Evolutionary conservation across 805 yeast genomes (phyloP).

Genomic region (Schizosaccharomyces japonicus): DNA sequence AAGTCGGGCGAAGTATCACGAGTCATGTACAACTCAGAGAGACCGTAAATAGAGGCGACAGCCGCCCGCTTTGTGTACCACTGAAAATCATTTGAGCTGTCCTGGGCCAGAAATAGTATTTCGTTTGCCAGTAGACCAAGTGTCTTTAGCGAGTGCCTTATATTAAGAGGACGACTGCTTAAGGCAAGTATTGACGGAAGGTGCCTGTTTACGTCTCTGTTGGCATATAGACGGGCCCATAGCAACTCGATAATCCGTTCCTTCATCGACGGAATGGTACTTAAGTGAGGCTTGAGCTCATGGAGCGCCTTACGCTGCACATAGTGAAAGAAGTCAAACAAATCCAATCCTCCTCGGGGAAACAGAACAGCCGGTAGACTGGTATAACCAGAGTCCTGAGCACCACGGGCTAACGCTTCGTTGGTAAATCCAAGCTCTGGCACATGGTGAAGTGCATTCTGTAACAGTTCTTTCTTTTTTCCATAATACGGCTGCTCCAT

Average conservation of each 20-base stretch:
- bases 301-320: constrained; percentile 14
- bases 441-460: constrained; percentile 20
- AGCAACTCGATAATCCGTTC: constrained; percentile 22
- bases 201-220: constrained; percentile 22
- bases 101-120: constrained; percentile 57
- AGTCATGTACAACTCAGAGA: constrained; percentile 52
- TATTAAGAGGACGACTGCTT: constrained; percentile 40
- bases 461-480: constrained; percentile 15
- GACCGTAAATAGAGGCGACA: constrained; percentile 44
- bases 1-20: constrained; percentile 39
- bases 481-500: neutral
- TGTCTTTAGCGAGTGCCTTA: constrained; percentile 34
- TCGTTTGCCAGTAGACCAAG: constrained; percentile 64
- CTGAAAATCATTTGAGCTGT: constrained; percentile 49
- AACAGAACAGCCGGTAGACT: constrained; percentile 27
- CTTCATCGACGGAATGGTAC: constrained; percentile 10
- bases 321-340: constrained; percentile 32
- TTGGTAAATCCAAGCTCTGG: constrained; percentile 31
- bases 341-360: constrained; percentile 24
- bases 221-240: constrained; percentile 25
- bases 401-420: constrained; percentile 26
- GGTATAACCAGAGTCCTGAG: constrained; percentile 25
- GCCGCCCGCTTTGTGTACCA: constrained; percentile 82
- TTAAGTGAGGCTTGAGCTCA: constrained; percentile 14
- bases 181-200: constrained; percentile 33